Evolutionary conservation across 2,329 filamentous ascomycete species (phyloP), one percentile per base, ranked within the genome.

Genomic region (Colletotrichum destructivum): DNA sequence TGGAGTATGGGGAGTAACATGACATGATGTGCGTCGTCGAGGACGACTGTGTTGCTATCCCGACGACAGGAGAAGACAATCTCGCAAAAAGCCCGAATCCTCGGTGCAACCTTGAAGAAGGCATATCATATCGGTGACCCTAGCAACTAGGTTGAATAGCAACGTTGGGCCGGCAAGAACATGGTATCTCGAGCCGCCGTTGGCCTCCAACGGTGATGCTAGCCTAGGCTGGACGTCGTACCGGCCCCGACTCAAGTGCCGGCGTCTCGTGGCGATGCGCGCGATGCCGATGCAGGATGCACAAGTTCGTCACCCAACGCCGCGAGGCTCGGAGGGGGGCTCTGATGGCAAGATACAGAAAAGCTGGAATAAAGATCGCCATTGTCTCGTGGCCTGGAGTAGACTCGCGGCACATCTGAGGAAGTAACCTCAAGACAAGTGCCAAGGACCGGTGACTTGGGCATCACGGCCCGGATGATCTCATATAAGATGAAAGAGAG

Each of bases 351-450:
- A 31, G 16, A 21, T 51, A 9, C 26, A 1, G 35, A 55, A 49
- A 52, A 6, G 47, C 18, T 40, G 40, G 26, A 55, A 35, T 21
- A 42, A 46, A 61, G n/a, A 61, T 70, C 62, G 21, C 35, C 54
- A 18, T 18, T 47, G 38, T 13, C 64, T 68, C 69, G 57, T 71
- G 57, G 51, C 49, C 57, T 23, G 21, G 38, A 47, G 42, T n/a
- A 47, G 35, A 42, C 31, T 71, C 12, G 52, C 69, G 47, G 63
- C 54, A 66, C 65, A 47, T 63, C 38, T 55, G 23, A 49, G 31
- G 59, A 64, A 60, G 69, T 64, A 72, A 69, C 69, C 38, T 64
- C 60, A 60, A 31, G 21, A 16, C 65, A 69, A 59, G 52, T 63
- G 52, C 52, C 52, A 42, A 35, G n/a, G 31, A 59, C 69, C 23